Conservation (phyloP, 169 alveolate species). For the Cryptosporidium canis region DNA sequence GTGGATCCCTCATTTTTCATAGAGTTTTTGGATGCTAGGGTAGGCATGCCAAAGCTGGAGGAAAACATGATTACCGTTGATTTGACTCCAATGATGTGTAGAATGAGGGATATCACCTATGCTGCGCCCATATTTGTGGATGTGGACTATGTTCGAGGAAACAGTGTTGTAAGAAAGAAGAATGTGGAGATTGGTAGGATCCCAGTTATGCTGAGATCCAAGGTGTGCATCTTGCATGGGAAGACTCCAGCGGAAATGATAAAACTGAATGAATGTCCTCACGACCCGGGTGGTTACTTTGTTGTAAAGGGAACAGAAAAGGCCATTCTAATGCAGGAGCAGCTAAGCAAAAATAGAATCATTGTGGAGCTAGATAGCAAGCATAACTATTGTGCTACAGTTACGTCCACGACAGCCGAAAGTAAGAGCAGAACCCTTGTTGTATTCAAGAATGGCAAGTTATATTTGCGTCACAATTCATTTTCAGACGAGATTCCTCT, state of each 20-base stretch:
- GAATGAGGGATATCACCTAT: slow-evolving; percentile 97
- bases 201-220: slow-evolving; percentile 97
- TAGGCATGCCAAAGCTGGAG: slow-evolving; percentile 87
- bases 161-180: slow-evolving; percentile 84
- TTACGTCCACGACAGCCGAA: slow-evolving; percentile 97
- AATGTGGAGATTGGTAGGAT: slow-evolving; percentile 92
- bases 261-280: slow-evolving; percentile 87
- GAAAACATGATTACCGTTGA: slow-evolving; percentile 84
- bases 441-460: slow-evolving; percentile 90
- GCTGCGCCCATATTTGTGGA: slow-evolving; percentile 97
- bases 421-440: slow-evolving; percentile 96
- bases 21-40: slow-evolving; percentile 88
- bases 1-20: slow-evolving; percentile 86
- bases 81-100: slow-evolving; percentile 96
- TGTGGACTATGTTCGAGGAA: slow-evolving; percentile 93
- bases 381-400: slow-evolving; percentile 93
- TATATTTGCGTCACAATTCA: slow-evolving; percentile 94
- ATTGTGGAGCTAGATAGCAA: slow-evolving; percentile 96
- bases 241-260: slow-evolving; percentile 82
- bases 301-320: slow-evolving; percentile 98
- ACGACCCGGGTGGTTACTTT: slow-evolving; percentile 99
- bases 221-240: slow-evolving; percentile 85
- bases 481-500: slow-evolving; percentile 96
- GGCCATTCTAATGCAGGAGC: slow-evolving; percentile 98
- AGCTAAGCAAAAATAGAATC: slow-evolving; percentile 96